These are phyloP conservation scores for Aschersonia sp. DNA, from an alignment of 2,329 filamentous ascomycete genomes.

Conservation along the genomic window DNA sequence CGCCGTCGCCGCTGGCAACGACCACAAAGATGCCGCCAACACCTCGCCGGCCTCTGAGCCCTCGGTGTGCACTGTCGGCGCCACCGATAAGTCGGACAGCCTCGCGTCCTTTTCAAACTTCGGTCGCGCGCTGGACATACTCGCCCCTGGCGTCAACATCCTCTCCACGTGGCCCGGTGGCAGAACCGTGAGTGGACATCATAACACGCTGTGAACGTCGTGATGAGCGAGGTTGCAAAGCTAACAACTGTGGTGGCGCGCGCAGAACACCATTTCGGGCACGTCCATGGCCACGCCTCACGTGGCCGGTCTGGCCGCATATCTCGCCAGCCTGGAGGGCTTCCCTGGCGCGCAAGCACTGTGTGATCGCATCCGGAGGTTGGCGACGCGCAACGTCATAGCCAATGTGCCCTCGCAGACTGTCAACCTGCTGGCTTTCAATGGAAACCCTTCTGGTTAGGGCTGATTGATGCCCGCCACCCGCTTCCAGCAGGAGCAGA, in stretches of 20 bases:
- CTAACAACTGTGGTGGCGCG: background rate
- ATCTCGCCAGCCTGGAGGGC: slow-evolving; percentile 3
- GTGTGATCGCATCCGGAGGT: slow-evolving; percentile 24
- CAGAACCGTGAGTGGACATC: slow-evolving; percentile 13
- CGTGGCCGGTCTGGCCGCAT: slow-evolving; percentile 21
- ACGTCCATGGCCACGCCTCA: slow-evolving; percentile 34
- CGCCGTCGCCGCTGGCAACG: slow-evolving; percentile 36
- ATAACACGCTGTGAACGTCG: no score
- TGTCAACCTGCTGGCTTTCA: slow-evolving; percentile 37
- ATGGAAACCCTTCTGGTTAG: slow-evolving; percentile 17
- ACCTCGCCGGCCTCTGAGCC: slow-evolving; percentile 25
- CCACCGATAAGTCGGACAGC: slow-evolving; percentile 18
- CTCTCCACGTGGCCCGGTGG: slow-evolving; percentile 27
- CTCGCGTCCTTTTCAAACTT: slow-evolving; percentile 30
- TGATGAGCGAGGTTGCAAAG: no score
- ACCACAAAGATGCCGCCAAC: slow-evolving; percentile 19
- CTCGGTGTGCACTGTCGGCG: slow-evolving; percentile 30
- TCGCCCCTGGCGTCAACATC: slow-evolving; percentile 27
- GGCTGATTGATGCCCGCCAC: no score
- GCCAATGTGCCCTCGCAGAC: slow-evolving; percentile 23
- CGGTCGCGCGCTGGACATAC: slow-evolving; percentile 27
- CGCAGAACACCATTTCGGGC: slow-evolving; percentile 20
- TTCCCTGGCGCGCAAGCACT: slow-evolving; percentile 26
- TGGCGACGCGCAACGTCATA: slow-evolving; percentile 24
- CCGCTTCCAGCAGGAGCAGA: no score